Conservation (phyloP, 306 rosid genomes). For the Gynostemma pentaphyllum region DNA sequence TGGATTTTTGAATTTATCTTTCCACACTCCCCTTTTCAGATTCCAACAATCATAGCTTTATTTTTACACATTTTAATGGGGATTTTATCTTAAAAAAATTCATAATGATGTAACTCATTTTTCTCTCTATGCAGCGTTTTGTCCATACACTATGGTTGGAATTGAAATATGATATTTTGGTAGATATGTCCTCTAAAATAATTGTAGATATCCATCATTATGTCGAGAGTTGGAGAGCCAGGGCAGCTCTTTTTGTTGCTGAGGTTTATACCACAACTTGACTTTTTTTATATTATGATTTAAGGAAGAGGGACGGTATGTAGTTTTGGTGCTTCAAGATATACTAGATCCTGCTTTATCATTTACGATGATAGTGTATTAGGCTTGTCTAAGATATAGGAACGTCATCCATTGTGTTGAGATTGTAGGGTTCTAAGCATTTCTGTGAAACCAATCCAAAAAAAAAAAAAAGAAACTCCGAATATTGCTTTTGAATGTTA, state of each 20-base stretch:
- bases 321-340: not conserved
- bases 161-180: no score
- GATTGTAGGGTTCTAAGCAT: not conserved
- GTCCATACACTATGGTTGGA: conserved; percentile 92
- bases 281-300: no score
- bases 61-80: not conserved
- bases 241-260: conserved; percentile 90
- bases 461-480: no score
- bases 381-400: not conserved
- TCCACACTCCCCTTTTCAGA: no score
- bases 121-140: conserved; percentile 55
- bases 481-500: not conserved
- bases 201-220: no score
- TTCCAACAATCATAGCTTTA: not conserved
- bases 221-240: conserved; percentile 86
- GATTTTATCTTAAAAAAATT: not conserved
- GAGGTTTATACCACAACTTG: no score
- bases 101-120: not conserved
- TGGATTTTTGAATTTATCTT: not conserved
- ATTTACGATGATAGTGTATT: not conserved
- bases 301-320: no score
- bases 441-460: no score
- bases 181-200: no score
- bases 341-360: not conserved
- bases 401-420: not conserved